A percentile compares a stretch with the other conserved stretches of the same genome.
phyloP scores from a whole-genome alignment of 2,329 filamentous ascomycete genomes.

The Fusarium drepaniforme region DNA sequence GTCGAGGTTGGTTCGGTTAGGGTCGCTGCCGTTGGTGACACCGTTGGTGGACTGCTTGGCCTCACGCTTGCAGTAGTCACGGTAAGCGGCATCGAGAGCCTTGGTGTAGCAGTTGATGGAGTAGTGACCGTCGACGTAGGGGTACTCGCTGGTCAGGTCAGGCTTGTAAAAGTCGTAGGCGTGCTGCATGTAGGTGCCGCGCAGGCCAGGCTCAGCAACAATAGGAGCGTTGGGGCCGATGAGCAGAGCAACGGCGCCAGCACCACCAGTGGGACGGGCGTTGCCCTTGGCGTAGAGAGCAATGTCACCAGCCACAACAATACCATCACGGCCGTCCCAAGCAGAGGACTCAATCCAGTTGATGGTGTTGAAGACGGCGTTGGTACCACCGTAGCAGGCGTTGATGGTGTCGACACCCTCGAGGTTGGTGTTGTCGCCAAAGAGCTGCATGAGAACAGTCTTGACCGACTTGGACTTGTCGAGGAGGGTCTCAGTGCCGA shows the following conservation, averaged over 20 bases:
- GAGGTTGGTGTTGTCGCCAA: slow-evolving; percentile 85
- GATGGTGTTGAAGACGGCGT: slow-evolving; percentile 84
- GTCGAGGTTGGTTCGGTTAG: slow-evolving; percentile 75
- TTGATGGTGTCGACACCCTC: slow-evolving; percentile 88
- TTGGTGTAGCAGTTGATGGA: slow-evolving; percentile 85
- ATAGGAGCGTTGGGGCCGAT: slow-evolving; percentile 83
- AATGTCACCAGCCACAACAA: slow-evolving; percentile 86
- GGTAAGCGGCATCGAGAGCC: slow-evolving; percentile 85
- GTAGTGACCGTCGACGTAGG: slow-evolving; percentile 86
- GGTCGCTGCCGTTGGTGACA: slow-evolving; percentile 57
- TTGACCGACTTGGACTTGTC: slow-evolving; percentile 95
- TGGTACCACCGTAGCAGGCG: slow-evolving; percentile 89
- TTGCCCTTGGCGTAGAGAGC: slow-evolving; percentile 87
- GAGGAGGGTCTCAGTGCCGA: slow-evolving; percentile 86
- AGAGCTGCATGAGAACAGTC: slow-evolving; percentile 88
- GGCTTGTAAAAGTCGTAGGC: slow-evolving; percentile 94
- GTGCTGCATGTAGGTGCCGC: slow-evolving; percentile 85
- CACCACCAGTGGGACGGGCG: slow-evolving; percentile 84
- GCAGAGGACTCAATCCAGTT: slow-evolving; percentile 90
- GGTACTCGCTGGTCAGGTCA: slow-evolving; percentile 88
- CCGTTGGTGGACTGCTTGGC: slow-evolving; percentile 68
- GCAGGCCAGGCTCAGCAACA: slow-evolving; percentile 82
- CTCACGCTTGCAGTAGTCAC: slow-evolving; percentile 83
- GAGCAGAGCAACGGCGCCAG: slow-evolving; percentile 82
- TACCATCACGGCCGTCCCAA: slow-evolving; percentile 86